Conservation (phyloP, 2,329 filamentous ascomycete genomes). For the Truncatella angustata region DNA sequence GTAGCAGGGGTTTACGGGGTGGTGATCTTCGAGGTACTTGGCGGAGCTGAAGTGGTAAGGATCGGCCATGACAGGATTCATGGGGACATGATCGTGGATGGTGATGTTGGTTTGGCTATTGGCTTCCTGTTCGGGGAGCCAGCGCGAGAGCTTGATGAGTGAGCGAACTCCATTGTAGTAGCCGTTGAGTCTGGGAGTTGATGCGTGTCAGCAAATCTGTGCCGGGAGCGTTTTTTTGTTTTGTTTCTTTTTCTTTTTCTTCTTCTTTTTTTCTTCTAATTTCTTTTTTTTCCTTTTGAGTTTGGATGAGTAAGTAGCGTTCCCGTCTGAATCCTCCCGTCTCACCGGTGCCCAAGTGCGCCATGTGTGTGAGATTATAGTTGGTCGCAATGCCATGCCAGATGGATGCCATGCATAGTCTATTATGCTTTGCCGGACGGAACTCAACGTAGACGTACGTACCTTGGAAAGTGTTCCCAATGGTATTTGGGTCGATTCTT, state of each 20-base stretch:
- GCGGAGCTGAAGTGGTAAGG: slow-evolving; percentile 24
- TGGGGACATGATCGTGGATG: slow-evolving; percentile 19
- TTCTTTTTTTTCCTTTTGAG: too few species aligned
- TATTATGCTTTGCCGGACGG: too few species aligned
- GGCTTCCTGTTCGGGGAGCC: slow-evolving; percentile 25
- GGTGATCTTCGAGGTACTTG: slow-evolving; percentile 24
- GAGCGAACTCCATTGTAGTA: slow-evolving; percentile 27
- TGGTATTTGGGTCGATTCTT: slow-evolving; percentile 1
- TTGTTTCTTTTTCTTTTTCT: too few species aligned
- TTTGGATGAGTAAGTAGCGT: too few species aligned
- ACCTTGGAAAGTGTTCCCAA: slow-evolving; percentile 7
- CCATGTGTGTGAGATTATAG: not conserved
- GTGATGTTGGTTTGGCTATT: slow-evolving; percentile 17
- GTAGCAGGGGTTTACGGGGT: slow-evolving; percentile 39
- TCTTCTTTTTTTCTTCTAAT: too few species aligned
- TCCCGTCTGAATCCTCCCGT: too few species aligned
- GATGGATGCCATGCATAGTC: too few species aligned
- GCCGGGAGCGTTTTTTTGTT: too few species aligned
- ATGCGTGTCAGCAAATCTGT: slow-evolving; percentile 12
- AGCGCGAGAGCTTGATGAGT: slow-evolving; percentile 25
- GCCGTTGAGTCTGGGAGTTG: slow-evolving; percentile 21
- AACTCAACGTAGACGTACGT: too few species aligned
- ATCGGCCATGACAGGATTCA: slow-evolving; percentile 24
- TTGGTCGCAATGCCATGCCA: not conserved
- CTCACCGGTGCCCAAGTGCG: not conserved